Evolutionary conservation across 768 basidiomycete species (phyloP).

Genomic region (Boletellus sp.): DNA sequence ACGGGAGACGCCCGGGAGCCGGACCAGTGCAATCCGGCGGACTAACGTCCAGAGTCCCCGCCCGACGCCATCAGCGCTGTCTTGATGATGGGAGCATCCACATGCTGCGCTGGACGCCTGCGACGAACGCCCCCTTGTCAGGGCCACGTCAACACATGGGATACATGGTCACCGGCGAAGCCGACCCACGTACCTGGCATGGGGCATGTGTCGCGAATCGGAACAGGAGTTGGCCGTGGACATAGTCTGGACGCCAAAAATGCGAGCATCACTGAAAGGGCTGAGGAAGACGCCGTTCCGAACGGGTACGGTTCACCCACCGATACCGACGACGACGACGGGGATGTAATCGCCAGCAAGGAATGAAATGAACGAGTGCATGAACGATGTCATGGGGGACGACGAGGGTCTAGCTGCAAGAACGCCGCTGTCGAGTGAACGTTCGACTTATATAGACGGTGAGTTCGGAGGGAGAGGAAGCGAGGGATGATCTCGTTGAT

Average conservation of each 20-base stretch:
- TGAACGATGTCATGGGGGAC: background rate
- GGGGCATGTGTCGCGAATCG: background rate
- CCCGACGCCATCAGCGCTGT: background rate
- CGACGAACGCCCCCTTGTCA: background rate
- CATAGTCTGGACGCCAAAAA: background rate
- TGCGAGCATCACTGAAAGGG: background rate
- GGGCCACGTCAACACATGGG: background rate
- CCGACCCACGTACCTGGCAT: background rate
- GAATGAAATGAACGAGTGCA: background rate
- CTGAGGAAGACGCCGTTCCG: background rate
- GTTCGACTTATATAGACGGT: too few relatives aligned
- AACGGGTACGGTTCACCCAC: background rate
- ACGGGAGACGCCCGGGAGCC: too few relatives aligned
- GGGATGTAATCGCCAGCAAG: background rate
- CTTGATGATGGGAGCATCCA: background rate
- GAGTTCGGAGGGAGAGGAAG: too few relatives aligned
- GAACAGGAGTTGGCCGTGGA: background rate
- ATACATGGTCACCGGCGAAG: background rate
- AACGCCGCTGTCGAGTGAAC: too few relatives aligned
- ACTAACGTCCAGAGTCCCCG: background rate
- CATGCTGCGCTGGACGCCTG: background rate
- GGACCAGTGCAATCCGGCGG: too few relatives aligned
- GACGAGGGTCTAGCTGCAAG: too few relatives aligned
- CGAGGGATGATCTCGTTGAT: too few relatives aligned
- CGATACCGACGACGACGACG: background rate